Evolutionary conservation across 139 green algal species (phyloP), one percentile per base, ranked within the genome.

Genomic region (Volvox reticuliferus): DNA sequence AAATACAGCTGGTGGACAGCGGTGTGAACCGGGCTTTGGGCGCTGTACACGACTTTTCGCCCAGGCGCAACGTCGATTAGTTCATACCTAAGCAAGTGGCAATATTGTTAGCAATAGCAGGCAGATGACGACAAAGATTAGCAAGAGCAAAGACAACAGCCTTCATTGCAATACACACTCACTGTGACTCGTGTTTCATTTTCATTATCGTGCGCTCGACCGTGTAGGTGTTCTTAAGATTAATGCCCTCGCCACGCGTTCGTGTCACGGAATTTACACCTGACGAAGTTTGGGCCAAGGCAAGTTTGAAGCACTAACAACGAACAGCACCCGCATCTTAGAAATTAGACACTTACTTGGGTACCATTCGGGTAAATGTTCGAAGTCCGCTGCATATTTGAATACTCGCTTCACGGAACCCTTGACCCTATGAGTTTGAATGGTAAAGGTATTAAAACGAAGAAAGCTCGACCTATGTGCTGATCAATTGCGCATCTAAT

Each of bases 331-430:
- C 44, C 44, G 44, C 44, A 9, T 55, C 44, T 55, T 55, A 55
- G 9, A 55, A 55, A 9, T 55, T 9, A 55, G 35, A 79, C 32
- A 44, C 69, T 75, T 63, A 90, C 86, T 44, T 36, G 86, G 87
- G 20, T 91, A 91, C 87, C 87, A 91, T 32, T 78, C 76, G 1
- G 87, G 61, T 16, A 86, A 20, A 55, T 86, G 75, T 30, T 82
- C 22, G 18, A 91, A 91, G 62, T 91, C 87, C 0, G n/a, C 87
- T 1, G 61, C 76, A 62, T 91, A 91, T 17, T 85, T 91, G 16
- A 91, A 91, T 13, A 91, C 87, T 69, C 61, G 30, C 33, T 61
- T 63, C 0, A 71, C 35, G 0, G 16, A 20, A 20, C 87, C 87
- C 32, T 83, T 84, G 24, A 91, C 87, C 16, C 87, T 91, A 44